These are phyloP conservation scores for Amphichorda felina DNA, from an alignment of 2,329 filamentous ascomycete genomes.

Conservation along the genomic window DNA sequence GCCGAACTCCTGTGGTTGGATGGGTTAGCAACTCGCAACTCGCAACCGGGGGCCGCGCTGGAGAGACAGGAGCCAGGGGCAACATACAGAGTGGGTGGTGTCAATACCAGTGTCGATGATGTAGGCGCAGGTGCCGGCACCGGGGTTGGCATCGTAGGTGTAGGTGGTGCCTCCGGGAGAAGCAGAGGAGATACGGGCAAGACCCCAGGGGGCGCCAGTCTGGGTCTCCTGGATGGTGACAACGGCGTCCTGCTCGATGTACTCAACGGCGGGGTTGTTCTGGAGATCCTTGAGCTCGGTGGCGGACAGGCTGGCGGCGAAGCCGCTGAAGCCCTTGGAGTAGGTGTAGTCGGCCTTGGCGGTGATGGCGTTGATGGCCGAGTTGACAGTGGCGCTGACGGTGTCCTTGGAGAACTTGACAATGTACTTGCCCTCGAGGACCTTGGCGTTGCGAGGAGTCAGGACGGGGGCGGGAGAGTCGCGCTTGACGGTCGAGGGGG, in stretches of 20 bases:
- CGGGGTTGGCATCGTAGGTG: slow-evolving; percentile 23
- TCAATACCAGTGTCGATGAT: slow-evolving; percentile 32
- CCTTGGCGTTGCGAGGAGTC: slow-evolving; percentile 15
- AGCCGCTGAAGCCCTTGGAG: slow-evolving; percentile 13
- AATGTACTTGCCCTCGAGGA: slow-evolving; percentile 23
- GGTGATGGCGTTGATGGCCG: slow-evolving; percentile 13
- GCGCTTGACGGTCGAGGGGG: slow-evolving; percentile 13
- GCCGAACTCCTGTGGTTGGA: slow-evolving; percentile 19
- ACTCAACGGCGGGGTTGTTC: slow-evolving; percentile 17
- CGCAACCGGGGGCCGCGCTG: not conserved
- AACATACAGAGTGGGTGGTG: slow-evolving; percentile 19
- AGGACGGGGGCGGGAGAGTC: slow-evolving; percentile 20
- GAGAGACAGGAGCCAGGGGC: not conserved
- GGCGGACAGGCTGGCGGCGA: slow-evolving; percentile 12
- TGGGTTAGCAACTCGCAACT: not conserved
- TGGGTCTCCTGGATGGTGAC: slow-evolving; percentile 40
- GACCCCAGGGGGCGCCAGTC: slow-evolving; percentile 24
- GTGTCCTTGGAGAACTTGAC: slow-evolving; percentile 19
- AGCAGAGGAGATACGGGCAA: slow-evolving; percentile 23
- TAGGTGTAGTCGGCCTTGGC: slow-evolving; percentile 20
- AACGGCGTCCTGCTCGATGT: slow-evolving; percentile 26
- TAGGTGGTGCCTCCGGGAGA: slow-evolving; percentile 15
- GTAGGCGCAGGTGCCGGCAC: slow-evolving; percentile 27
- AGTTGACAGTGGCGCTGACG: slow-evolving; percentile 10
- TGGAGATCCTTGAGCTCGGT: slow-evolving; percentile 13